Conservation (phyloP, 2,329 filamentous ascomycete genomes). For the Talaromyces marneffei region DNA sequence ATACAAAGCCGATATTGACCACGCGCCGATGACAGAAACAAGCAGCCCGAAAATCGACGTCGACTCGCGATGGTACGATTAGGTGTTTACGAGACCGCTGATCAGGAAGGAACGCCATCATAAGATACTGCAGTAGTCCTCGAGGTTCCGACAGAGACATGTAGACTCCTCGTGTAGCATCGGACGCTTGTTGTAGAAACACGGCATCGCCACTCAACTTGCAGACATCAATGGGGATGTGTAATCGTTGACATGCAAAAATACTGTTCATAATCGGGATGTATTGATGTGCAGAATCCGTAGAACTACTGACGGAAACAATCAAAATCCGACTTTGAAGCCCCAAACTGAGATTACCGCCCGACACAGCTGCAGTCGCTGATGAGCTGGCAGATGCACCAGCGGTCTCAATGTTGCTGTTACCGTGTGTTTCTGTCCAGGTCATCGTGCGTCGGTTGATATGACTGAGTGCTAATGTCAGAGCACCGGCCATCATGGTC, state of each 20-base stretch:
- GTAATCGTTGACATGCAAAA: slow-evolving; percentile 83
- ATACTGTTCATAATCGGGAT: slow-evolving; percentile 98
- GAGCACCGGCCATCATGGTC: slow-evolving; percentile 82
- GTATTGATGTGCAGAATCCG: slow-evolving; percentile 81
- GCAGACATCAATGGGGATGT: slow-evolving; percentile 87
- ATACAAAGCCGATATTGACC: slow-evolving; percentile 89
- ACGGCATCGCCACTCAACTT: slow-evolving; percentile 80
- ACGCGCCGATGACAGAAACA: slow-evolving; percentile 94
- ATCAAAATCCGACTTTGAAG: slow-evolving; percentile 81
- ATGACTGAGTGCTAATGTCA: slow-evolving; percentile 82
- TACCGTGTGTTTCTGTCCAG: slow-evolving; percentile 54
- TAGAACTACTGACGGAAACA: slow-evolving; percentile 82
- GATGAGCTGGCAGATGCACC: slow-evolving; percentile 24
- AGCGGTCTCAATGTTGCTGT: slow-evolving; percentile 31
- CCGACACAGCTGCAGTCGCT: slow-evolving; percentile 22
- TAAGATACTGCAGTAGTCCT: slow-evolving; percentile 83
- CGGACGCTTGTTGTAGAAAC: slow-evolving; percentile 85
- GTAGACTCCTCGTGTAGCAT: slow-evolving; percentile 66
- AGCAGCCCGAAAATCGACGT: slow-evolving; percentile 94
- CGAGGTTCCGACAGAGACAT: slow-evolving; percentile 58
- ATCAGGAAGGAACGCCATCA: slow-evolving; percentile 86
- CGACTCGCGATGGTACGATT: slow-evolving; percentile 71
- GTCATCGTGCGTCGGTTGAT: slow-evolving; percentile 76
- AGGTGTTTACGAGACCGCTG: slow-evolving; percentile 58
- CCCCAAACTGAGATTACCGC: slow-evolving; percentile 34